Evolutionary conservation across 805 yeast species (phyloP).

Genomic region (Barnettozyma sucrosica): DNA sequence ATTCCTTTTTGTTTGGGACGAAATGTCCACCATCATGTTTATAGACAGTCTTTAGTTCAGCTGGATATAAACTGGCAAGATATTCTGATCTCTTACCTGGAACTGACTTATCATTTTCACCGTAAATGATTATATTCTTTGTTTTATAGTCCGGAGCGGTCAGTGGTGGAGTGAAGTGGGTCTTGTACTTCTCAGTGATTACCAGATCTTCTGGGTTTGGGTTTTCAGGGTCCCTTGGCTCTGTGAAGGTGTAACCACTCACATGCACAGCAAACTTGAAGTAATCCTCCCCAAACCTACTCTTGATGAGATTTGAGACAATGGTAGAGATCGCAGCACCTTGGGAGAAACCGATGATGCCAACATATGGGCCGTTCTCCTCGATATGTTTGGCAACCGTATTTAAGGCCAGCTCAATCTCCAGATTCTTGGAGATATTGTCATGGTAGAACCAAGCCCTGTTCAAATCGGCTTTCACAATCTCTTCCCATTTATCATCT

Average conservation of each 20-base stretch:
- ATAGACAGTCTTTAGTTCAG: slow-evolving; percentile 38
- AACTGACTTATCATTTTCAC: slow-evolving; percentile 84
- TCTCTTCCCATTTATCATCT: slow-evolving; percentile 43
- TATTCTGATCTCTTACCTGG: slow-evolving; percentile 62
- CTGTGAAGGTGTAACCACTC: slow-evolving; percentile 56
- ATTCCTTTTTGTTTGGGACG: slow-evolving; percentile 80
- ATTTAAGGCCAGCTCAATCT: slow-evolving; percentile 46
- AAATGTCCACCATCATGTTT: slow-evolving; percentile 97
- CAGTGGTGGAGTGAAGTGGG: slow-evolving; percentile 27
- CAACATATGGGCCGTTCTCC: slow-evolving; percentile 77
- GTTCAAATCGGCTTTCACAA: slow-evolving; percentile 40
- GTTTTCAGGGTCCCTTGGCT: slow-evolving; percentile 21
- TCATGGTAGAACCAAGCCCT: slow-evolving; percentile 75
- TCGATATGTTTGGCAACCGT: slow-evolving; percentile 44
- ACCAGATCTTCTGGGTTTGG: slow-evolving; percentile 30
- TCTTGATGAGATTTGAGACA: slow-evolving; percentile 51
- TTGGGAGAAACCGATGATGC: slow-evolving; percentile 87
- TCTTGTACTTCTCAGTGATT: slow-evolving; percentile 31
- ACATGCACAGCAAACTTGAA: slow-evolving; percentile 73
- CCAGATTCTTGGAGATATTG: slow-evolving; percentile 39
- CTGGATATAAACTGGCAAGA: slow-evolving; percentile 50
- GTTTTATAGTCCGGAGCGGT: slow-evolving; percentile 29
- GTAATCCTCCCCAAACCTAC: slow-evolving; percentile 26
- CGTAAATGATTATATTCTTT: slow-evolving; percentile 68
- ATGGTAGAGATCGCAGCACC: slow-evolving; percentile 87